Evolutionary conservation across 163 green algal genomes (phyloP).

Genomic region (Scenedesmus sp.): DNA sequence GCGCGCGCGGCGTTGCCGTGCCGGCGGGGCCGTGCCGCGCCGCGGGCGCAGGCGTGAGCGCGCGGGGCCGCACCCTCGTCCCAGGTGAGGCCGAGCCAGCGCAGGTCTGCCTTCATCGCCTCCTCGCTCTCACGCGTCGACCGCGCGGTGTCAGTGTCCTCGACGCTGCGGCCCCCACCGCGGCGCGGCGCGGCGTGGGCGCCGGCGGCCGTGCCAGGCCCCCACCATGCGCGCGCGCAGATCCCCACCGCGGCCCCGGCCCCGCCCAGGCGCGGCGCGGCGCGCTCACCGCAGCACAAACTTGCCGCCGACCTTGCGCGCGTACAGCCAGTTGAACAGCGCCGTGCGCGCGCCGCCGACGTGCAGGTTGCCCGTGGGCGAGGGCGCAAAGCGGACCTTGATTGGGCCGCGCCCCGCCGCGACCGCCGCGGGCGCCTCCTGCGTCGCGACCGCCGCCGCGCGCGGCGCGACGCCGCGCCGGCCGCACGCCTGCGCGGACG

Average conservation of each 20-base stretch:
- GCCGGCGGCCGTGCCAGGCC: too few relatives aligned
- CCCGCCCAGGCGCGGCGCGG: too few relatives aligned
- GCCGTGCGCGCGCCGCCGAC: conserved; percentile 97
- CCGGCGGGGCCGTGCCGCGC: background rate
- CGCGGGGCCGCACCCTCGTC: conserved; percentile 87
- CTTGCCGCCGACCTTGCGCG: conserved; percentile 86
- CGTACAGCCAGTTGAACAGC: conserved; percentile 99
- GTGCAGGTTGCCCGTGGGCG: conserved; percentile 97
- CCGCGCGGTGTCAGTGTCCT: conserved; percentile 97
- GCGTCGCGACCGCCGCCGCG: conserved; percentile 26
- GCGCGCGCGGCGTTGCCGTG: background rate
- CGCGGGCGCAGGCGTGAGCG: background rate
- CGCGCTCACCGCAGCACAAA: conserved; percentile 90
- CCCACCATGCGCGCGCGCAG: too few relatives aligned
- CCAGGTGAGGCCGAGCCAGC: conserved; percentile 97
- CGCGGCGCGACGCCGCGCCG: conserved; percentile 4
- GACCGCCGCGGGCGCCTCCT: conserved; percentile 25
- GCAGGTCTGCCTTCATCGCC: conserved; percentile 91
- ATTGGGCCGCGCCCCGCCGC: conserved; percentile 50
- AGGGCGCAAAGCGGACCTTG: conserved; percentile 97
- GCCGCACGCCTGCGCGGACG: conserved; percentile 7
- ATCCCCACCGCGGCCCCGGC: too few relatives aligned
- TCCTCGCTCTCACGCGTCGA: conserved; percentile 92
- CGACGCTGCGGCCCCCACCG: conserved; percentile 83
- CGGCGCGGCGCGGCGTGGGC: too few relatives aligned